Base-by-base conservation (phyloP, 1,284 basidiomycete genomes). In the Hypsizygus ulmarius region DNA sequence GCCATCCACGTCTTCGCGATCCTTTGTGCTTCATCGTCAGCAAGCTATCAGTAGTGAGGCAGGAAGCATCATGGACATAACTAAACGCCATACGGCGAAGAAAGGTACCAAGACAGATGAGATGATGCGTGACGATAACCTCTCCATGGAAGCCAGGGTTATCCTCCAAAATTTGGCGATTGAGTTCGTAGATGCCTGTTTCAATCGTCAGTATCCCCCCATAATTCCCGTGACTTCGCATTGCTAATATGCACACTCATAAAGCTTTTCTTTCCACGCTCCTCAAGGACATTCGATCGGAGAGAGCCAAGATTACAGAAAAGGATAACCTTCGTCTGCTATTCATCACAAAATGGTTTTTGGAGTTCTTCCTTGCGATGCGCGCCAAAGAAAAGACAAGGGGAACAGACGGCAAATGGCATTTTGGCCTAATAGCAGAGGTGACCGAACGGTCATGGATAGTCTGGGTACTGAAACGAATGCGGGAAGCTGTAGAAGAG, bases 201-300 rank as follows among this genome's bases (percentile, higher is more conserved):
- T 96, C 71, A 95, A 96, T 69, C 76, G 93, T 94, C 60, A 61
- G 89, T 69, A 55, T 45, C 67, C 40, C 43, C 54, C 9, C 19
- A 34, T 39, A 35, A 41, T 40, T 6, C 43, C 39, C 36, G 34
- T 50, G 43, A 39, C 12, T 29, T 34, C 30, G 45, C 34, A 15
- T 21, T 36, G 35, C 34, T 48, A 37, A 28, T 28, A 28, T 29
- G 42, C 37, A 32, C 21, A 29, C 29, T 43, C 39, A 43, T 35
- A 19, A 62, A 96, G 93, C 82, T 19, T 93, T 97, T 67, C 78
- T 97, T 46, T 72, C 80, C 2, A 84, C 83, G 0, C 71, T 97
- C n/a, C 69, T 97, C 47, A 93, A 89, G 65, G 94, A 97, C 61
- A 96, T 97, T 64, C 83, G 87, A 51, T 90, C 90, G 55, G 94